phyloP scores from a whole-genome alignment of 140 eudicot genomes.

The Erigeron philadelphicus region DNA sequence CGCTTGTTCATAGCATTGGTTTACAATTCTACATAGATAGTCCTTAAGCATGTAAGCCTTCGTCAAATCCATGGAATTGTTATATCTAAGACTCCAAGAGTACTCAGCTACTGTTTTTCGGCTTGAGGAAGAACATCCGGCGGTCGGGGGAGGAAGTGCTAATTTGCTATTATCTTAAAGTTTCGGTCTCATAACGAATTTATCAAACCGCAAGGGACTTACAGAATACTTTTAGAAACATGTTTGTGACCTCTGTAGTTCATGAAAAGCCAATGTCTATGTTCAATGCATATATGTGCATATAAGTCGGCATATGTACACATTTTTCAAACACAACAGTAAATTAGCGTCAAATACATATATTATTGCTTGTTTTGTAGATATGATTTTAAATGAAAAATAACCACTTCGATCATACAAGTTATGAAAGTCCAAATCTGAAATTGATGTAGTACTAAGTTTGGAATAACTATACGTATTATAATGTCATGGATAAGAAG shows the following conservation, averaged over 20 bases:
- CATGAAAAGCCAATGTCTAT: constrained; percentile 18
- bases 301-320: neutral
- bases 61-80: too few relatives aligned
- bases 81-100: too few relatives aligned
- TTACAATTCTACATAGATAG: too few relatives aligned
- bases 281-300: constrained; percentile 15
- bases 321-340: neutral
- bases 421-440: neutral
- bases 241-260: constrained; percentile 14
- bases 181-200: constrained; percentile 7
- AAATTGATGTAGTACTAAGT: too few relatives aligned
- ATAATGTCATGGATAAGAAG: too few relatives aligned
- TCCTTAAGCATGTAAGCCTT: too few relatives aligned
- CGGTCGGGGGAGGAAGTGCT: neutral
- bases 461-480: too few relatives aligned
- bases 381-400: neutral
- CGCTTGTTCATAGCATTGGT: too few relatives aligned
- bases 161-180: constrained; percentile 14
- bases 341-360: neutral
- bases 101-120: too few relatives aligned
- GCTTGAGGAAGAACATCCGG: too few relatives aligned
- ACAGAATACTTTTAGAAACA: constrained; percentile 8
- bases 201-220: constrained; percentile 9
- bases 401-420: neutral
- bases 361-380: neutral